Percentiles rank a stretch among this genome's conserved stretches.
These are phyloP conservation scores for Solanum virginianum DNA, from an alignment of 257 asterid species.

Conservation along the genomic window DNA sequence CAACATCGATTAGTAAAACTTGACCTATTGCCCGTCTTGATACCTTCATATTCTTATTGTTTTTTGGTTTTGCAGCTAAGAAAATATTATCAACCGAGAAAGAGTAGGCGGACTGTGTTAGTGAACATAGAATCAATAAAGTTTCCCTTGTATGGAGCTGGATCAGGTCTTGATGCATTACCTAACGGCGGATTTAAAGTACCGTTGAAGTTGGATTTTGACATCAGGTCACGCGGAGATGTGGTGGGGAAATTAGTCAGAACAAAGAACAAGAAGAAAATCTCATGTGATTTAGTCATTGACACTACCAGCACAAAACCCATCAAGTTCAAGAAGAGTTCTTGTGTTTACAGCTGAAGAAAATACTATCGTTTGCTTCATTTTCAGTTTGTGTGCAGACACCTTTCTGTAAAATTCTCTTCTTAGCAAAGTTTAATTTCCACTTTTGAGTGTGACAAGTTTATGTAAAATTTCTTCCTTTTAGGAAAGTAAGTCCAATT, in stretches of 20 bases:
- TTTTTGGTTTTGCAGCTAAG: slow-evolving; percentile 35
- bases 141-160: slow-evolving; percentile 90
- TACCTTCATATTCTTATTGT: neutral
- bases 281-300: slow-evolving; percentile 57
- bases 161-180: slow-evolving; percentile 32
- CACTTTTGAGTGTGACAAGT: neutral
- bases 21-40: neutral
- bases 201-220: slow-evolving; percentile 57
- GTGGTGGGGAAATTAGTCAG: slow-evolving; percentile 83
- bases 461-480: neutral
- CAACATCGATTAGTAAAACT: neutral
- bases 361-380: neutral
- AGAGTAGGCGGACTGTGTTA: slow-evolving; percentile 41
- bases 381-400: neutral
- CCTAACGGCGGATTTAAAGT: slow-evolving; percentile 31
- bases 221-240: slow-evolving; percentile 50
- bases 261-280: slow-evolving; percentile 34
- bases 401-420: neutral
- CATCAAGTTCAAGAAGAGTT: slow-evolving; percentile 45
- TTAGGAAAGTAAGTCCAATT: neutral
- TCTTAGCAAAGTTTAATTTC: neutral
- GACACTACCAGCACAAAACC: slow-evolving; percentile 65
- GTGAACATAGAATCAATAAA: slow-evolving; percentile 61
- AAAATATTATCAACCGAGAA: slow-evolving; percentile 70
- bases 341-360: slow-evolving; percentile 53